Evolutionary conservation across 2,329 filamentous ascomycete species (phyloP), one percentile per base, ranked within the genome.

Genomic region (Phaeosphaeria sp.): DNA sequence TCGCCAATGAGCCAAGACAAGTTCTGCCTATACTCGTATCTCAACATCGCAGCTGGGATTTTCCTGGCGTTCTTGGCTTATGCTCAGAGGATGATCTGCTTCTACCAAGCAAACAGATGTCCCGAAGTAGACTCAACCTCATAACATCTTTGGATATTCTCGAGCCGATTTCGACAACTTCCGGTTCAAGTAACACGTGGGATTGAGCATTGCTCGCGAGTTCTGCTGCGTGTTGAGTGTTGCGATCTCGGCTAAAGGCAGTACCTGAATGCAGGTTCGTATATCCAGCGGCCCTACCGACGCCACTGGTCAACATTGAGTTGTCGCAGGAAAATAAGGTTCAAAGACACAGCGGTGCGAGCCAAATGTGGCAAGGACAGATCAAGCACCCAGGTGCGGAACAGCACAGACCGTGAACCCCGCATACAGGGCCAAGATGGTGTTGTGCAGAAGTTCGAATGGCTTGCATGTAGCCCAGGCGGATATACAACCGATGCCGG

Each of bases 1-100:
- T 43, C 39, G 36, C 49, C 39, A 25, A 17, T 13, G 25, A 39
- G 33, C 49, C 40, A 51, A 39, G 24, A 43, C 24, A 25, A 27
- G 22, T 51, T 51, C 40, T 51, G 49, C 49, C 49, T 27, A 24
- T 51, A 27, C 36, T 51, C 49, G 49, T 51, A 51, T 51, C 36
- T 39, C 36, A 39, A 15, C 36, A 39, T n/a, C 15, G 36, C 6
- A 4, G 17, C 18, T 20, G 8, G 20, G 11, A 22, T 51, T 21
- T 15, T 36, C 24, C 49, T 43, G 36, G 36, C 33, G 6, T 27
- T 17, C 3, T 27, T 22, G 49, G 36, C 49, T 51, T n/a, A 21
- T 11, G 21, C 13, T 24, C 36, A 51, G 20, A 30, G 49, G 27
- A 49, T 21, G 20, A 36, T 49, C 27, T 22, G 21, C 27, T 3